Evolutionary conservation across 371 early-diverging fungal species (phyloP).

Genomic region (Mucor circinelloides): DNA sequence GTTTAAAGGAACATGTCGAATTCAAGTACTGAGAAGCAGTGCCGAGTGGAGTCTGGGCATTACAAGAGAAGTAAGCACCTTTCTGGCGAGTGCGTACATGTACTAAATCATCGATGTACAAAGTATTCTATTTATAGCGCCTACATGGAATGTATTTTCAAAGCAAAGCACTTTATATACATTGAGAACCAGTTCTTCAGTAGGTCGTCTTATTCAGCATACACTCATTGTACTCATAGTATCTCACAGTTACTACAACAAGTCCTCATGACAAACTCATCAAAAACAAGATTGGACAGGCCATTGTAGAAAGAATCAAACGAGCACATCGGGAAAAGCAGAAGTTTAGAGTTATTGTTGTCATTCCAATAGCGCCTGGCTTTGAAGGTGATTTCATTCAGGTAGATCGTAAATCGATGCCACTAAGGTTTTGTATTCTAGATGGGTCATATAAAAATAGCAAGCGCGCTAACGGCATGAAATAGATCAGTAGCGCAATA

Average conservation of each 20-base stretch:
- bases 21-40: constrained; percentile 72
- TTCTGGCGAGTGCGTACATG: neutral
- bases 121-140: constrained; percentile 84
- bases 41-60: constrained; percentile 73
- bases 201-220: constrained; percentile 22
- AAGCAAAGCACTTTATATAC: constrained; percentile 87
- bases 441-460: neutral
- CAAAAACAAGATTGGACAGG: constrained; percentile 57
- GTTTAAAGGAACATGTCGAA: constrained; percentile 67
- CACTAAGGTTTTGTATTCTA: constrained; percentile 30
- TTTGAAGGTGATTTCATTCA: constrained; percentile 83
- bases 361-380: constrained; percentile 90
- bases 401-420: constrained; percentile 45
- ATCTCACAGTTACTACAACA: constrained; percentile 45
- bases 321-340: constrained; percentile 69
- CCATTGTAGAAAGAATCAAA: constrained; percentile 78
- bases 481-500: constrained; percentile 69
- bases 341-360: constrained; percentile 81
- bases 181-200: constrained; percentile 97
- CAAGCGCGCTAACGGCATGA: neutral
- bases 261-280: constrained; percentile 40
- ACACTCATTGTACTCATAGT: neutral
- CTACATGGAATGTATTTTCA: constrained; percentile 76
- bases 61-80: constrained; percentile 41
- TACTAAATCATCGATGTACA: neutral